A percentile compares a stretch with the other conserved stretches of the same genome.
These are phyloP conservation scores for Musa schizocarpa DNA, from an alignment of 176 grass and related monocot genomes.

Conservation along the genomic window DNA sequence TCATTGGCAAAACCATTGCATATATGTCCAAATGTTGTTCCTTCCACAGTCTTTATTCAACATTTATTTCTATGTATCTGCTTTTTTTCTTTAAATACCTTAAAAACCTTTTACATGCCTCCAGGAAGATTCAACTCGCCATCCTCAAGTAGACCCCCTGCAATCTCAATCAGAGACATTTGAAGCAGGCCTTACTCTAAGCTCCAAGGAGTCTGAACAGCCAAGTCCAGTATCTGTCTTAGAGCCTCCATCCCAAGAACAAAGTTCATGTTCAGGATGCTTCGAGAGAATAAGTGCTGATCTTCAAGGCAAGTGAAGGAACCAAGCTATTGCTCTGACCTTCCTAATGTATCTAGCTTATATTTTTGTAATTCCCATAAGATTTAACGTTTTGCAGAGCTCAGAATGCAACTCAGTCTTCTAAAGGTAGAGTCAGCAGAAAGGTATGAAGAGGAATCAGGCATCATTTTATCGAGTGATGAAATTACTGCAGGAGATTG, in stretches of 20 bases:
- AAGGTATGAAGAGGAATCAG: constrained; percentile 25
- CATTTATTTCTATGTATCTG: background rate
- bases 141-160: constrained; percentile 19
- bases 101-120: background rate
- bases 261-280: constrained; percentile 69
- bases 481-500: constrained; percentile 27
- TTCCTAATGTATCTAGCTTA: background rate
- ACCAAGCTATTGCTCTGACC: background rate
- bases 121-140: background rate
- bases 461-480: constrained; percentile 43
- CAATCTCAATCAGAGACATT: constrained; percentile 17
- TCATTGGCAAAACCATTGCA: background rate
- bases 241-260: constrained; percentile 54
- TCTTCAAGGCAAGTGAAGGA: constrained; percentile 69
- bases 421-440: constrained; percentile 61
- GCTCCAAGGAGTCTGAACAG: constrained; percentile 50
- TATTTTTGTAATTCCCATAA: background rate
- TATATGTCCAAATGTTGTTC: no score
- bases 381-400: constrained; percentile 47
- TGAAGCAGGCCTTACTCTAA: constrained; percentile 25
- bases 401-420: constrained; percentile 88
- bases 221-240: constrained; percentile 88
- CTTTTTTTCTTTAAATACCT: background rate
- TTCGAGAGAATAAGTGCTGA: constrained; percentile 93
- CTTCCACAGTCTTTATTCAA: background rate